A percentile compares a stretch with the other conserved stretches of the same genome.
These are phyloP conservation scores for Ochetophila trinervis DNA, from an alignment of 306 rosid genomes.

Conservation along the genomic window DNA sequence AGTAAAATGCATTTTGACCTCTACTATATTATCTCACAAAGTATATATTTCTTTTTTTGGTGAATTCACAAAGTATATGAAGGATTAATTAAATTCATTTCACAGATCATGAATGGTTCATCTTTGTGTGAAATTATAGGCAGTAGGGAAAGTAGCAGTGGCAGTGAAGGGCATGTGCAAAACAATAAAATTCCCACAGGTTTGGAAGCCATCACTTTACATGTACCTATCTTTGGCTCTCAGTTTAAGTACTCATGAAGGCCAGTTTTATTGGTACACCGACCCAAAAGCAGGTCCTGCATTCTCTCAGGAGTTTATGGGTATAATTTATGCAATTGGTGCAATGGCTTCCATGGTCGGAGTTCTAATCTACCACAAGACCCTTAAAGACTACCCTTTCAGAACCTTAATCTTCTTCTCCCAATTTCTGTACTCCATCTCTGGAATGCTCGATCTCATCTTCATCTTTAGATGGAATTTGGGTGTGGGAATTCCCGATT, in stretches of 20 bases:
- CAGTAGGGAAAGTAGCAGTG: constrained; percentile 40
- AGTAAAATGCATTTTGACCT: no score
- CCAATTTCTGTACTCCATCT: constrained; percentile 52
- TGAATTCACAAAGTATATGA: no score
- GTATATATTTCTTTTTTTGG: no score
- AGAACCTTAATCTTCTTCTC: constrained; percentile 53
- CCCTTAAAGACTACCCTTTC: constrained; percentile 52
- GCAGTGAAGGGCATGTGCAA: constrained; percentile 44
- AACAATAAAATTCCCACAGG: constrained; percentile 63
- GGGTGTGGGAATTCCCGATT: constrained; percentile 54
- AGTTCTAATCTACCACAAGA: constrained; percentile 74
- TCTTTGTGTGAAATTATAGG: neutral
- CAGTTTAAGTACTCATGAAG: constrained; percentile 62
- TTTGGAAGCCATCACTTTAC: constrained; percentile 73
- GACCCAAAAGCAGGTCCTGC: constrained; percentile 78
- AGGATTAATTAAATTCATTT: no score
- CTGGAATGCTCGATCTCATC: constrained; percentile 58
- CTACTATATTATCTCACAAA: no score
- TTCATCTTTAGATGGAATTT: constrained; percentile 69
- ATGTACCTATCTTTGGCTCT: constrained; percentile 64
- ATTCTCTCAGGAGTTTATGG: constrained; percentile 81
- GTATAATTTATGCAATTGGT: constrained; percentile 68
- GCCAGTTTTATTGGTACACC: constrained; percentile 81
- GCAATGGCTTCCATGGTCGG: constrained; percentile 68
- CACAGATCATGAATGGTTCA: no score